Evolutionary conservation across 2,329 filamentous ascomycete genomes (phyloP), one percentile per base, ranked within the genome.

Genomic region (Aureobasidium lini): DNA sequence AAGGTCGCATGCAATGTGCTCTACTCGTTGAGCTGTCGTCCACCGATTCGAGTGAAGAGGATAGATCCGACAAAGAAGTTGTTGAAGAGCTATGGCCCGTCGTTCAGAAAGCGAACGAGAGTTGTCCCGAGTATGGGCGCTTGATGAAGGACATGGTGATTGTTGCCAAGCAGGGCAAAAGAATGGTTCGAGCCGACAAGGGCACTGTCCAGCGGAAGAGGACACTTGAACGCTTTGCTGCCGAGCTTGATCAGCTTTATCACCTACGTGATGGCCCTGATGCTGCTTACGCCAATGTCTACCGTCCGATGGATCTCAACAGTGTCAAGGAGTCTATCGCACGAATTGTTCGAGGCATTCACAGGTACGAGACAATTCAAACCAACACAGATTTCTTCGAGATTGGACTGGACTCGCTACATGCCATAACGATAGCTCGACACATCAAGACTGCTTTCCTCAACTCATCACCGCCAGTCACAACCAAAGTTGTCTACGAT

Each of bases 211-310:
- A 76, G 64, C 72, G 77, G 3, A 68, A 67, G 0, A 68, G 71
- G 0, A 77, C 78, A 1, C 57, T 74, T 8, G 61, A 65, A 2
- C 66, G 75, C 1, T 82, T 79, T 49, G 67, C 66, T 3, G 64
- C 73, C 1, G 78, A 80, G 60, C 80, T 82, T 46, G 74, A 80
- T 7, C 67, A 70, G 0, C 68, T 81, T 3, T 81, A 81, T 63
- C 54, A 61, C 16, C 31, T 56, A 9, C 52, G 42, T 23, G 42
- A 44, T 6, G 52, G 28, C 13, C 28, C 28, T 31, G 28, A 16
- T 53, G 18, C 48, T 9, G 9, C 32, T 8, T 39, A 23, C 7
- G 36, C 15, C 4, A 11, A 11, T 1, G 2, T 31, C 11, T 2
- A 43, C 16, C 39, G 50, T 34, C 50, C 28, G 3, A 42, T 36